Conservation (phyloP, 2,329 filamentous ascomycete genomes). For the Pseudocercospora fijiensis region DNA sequence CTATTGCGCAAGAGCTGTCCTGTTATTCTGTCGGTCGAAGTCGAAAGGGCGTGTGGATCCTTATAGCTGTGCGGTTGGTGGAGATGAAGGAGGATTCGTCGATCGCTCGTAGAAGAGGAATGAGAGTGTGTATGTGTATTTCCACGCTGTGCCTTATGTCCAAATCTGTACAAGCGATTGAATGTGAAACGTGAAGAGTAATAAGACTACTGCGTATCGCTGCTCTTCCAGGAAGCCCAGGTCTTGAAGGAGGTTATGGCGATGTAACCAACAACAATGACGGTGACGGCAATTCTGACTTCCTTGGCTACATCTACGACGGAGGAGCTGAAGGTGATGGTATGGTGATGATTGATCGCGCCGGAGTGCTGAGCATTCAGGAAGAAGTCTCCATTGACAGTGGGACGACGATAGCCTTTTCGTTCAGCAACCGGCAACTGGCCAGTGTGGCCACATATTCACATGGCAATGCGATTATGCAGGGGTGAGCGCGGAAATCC, state of each 20-base stretch:
- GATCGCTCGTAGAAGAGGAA: neutral
- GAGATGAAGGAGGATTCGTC: neutral
- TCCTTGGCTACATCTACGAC: constrained; percentile 52
- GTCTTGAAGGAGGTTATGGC: constrained; percentile 30
- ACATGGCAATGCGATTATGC: neutral
- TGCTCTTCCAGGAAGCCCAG: constrained; percentile 24
- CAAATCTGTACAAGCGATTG: constrained; percentile 1
- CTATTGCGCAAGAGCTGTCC: neutral
- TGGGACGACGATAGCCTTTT: neutral
- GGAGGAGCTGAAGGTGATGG: constrained; percentile 53
- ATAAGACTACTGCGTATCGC: constrained; percentile 12
- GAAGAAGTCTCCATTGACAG: constrained; percentile 36
- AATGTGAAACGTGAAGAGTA: neutral
- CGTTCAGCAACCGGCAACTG: too few relatives aligned
- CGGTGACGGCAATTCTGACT: constrained; percentile 51
- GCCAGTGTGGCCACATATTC: constrained; percentile 9
- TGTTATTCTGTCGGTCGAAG: neutral
- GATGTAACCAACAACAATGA: constrained; percentile 45
- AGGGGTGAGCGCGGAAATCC: neutral
- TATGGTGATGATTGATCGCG: constrained; percentile 48
- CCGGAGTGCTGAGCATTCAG: constrained; percentile 38
- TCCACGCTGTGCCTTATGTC: neutral
- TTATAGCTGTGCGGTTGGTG: neutral
- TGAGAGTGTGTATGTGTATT: neutral
- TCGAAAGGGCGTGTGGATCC: neutral